phyloP scores from a whole-genome alignment of 192 early-diverging fungal species.

The Umbelopsis ramanniana region DNA sequence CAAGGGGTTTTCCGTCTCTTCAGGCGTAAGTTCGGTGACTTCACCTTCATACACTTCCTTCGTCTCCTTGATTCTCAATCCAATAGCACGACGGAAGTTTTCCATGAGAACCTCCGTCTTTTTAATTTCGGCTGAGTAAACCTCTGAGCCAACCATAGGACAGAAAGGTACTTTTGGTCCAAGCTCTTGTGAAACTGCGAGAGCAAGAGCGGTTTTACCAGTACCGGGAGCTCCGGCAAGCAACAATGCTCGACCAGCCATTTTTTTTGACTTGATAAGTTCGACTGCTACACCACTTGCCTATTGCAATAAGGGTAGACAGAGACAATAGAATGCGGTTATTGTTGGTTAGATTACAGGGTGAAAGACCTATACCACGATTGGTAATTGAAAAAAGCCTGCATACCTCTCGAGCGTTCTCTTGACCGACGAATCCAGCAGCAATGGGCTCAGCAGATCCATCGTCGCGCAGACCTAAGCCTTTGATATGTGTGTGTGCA shows the following conservation, averaged over 20 bases:
- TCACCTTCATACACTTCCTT: constrained; percentile 99
- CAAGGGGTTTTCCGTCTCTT: constrained; percentile 97
- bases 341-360: too few species aligned
- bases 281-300: constrained; percentile 95
- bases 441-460: constrained; percentile 86
- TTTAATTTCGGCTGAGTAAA: constrained; percentile 97
- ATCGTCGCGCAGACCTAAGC: constrained; percentile 86
- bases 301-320: constrained; percentile 41
- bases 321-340: background rate
- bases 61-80: constrained; percentile 95
- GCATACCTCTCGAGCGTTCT: constrained; percentile 90
- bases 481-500: constrained; percentile 97
- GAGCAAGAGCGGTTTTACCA: constrained; percentile 97
- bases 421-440: constrained; percentile 97
- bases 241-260: constrained; percentile 95
- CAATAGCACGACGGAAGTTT: constrained; percentile 96
- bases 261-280: constrained; percentile 92
- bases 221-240: constrained; percentile 97
- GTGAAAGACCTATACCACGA: background rate
- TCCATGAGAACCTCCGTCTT: constrained; percentile 99
- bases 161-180: constrained; percentile 99
- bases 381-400: background rate
- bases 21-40: constrained; percentile 95
- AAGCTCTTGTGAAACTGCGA: constrained; percentile 95
- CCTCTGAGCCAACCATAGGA: constrained; percentile 98